Percentiles rank a stretch among this genome's conserved stretches.
Conservation (phyloP, 352 stramenopile species). For the Phytophthora fragariaefolia region DNA sequence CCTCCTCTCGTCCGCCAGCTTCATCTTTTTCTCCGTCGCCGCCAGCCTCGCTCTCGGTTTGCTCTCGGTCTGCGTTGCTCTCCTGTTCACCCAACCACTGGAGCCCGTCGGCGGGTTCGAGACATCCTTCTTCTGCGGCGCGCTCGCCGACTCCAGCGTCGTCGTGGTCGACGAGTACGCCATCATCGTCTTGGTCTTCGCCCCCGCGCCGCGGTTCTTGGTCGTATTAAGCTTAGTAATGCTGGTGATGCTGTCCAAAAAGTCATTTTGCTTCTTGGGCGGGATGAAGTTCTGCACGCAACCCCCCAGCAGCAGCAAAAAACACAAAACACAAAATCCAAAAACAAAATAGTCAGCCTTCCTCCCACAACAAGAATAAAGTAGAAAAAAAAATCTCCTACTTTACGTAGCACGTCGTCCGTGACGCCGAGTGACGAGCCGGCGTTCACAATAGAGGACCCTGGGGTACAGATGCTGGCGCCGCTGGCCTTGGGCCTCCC, state of each 20-base stretch:
- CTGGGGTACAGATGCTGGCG: slow-evolving; percentile 28
- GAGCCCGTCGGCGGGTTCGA: slow-evolving; percentile 7
- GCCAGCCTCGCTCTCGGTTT: slow-evolving; percentile 12
- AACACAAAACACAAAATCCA: background rate
- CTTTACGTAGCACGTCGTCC: slow-evolving; percentile 28
- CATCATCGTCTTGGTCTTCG: background rate
- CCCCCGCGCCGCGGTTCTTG: slow-evolving; percentile 22
- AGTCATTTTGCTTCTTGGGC: slow-evolving; percentile 33
- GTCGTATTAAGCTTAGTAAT: slow-evolving; percentile 31
- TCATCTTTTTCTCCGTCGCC: slow-evolving; percentile 12
- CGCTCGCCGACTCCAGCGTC: slow-evolving; percentile 39
- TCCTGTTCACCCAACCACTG: slow-evolving; percentile 33
- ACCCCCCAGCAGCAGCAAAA: background rate
- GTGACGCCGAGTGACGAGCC: slow-evolving; percentile 5
- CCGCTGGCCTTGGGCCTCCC: slow-evolving; percentile 29
- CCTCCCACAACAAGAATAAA: background rate
- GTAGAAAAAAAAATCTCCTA: slow-evolving; percentile 6
- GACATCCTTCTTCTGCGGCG: slow-evolving; percentile 16
- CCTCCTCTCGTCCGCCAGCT: slow-evolving; percentile 1
- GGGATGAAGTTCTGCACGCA: slow-evolving; percentile 34
- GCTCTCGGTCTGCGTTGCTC: background rate
- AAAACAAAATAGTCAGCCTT: slow-evolving; percentile 1
- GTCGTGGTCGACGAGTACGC: slow-evolving; percentile 11
- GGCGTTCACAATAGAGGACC: slow-evolving; percentile 30
- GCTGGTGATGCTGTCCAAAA: slow-evolving; percentile 12